These are phyloP conservation scores for Globisporangium nodosum DNA, from an alignment of 352 stramenopile species.

Conservation along the genomic window DNA sequence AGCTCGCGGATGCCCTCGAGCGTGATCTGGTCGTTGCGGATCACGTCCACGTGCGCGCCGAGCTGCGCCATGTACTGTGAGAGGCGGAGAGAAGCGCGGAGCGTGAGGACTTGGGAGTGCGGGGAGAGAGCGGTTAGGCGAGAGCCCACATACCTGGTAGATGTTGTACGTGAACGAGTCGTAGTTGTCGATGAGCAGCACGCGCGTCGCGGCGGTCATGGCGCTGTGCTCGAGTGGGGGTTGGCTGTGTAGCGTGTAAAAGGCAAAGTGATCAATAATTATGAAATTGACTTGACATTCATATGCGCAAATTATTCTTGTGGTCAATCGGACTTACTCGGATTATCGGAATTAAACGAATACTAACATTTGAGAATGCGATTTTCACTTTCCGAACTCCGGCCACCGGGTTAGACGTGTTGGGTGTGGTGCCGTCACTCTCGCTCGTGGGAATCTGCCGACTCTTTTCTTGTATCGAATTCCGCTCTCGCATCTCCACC, in stretches of 20 bases:
- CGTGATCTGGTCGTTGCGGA: slow-evolving; percentile 82
- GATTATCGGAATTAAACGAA: neutral
- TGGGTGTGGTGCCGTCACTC: no score
- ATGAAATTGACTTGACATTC: neutral
- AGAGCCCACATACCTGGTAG: slow-evolving; percentile 46
- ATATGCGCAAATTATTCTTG: neutral
- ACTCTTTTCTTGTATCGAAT: neutral
- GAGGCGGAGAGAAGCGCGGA: neutral
- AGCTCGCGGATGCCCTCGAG: slow-evolving; percentile 71
- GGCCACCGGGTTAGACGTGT: no score
- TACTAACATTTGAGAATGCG: no score
- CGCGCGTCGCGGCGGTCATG: slow-evolving; percentile 35
- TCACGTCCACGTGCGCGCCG: slow-evolving; percentile 71
- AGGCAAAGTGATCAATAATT: neutral
- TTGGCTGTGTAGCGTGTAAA: neutral
- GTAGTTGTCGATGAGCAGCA: slow-evolving; percentile 89
- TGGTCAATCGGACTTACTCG: neutral
- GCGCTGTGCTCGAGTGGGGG: neutral
- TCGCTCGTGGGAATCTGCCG: neutral
- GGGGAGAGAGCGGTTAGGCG: neutral
- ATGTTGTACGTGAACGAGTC: slow-evolving; percentile 92
- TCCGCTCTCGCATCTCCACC: neutral
- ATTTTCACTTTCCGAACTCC: neutral
- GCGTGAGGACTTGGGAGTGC: no score
- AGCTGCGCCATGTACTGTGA: slow-evolving; percentile 80